Percentiles rank a stretch among this genome's conserved stretches.
phyloP scores from a whole-genome alignment of 1,139 yeast species.

The Yamadazyma membranifaciens region DNA sequence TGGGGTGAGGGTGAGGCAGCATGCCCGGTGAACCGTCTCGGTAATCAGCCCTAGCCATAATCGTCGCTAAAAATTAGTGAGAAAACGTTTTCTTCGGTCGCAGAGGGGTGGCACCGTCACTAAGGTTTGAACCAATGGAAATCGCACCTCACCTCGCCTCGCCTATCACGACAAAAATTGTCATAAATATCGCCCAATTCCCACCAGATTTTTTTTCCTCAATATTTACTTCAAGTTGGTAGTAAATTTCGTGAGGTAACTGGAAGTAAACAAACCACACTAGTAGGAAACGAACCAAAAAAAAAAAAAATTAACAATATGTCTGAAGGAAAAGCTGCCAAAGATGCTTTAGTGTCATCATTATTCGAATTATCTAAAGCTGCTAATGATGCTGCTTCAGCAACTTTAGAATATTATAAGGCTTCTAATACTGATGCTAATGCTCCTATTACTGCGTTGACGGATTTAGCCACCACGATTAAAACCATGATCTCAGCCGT shows the following conservation, averaged over 20 bases:
- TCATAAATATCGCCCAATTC: neutral
- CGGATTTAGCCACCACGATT: constrained; percentile 29
- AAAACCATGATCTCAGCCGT: constrained; percentile 18
- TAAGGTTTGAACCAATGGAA: too few species aligned
- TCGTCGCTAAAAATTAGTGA: too few species aligned
- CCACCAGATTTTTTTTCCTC: neutral
- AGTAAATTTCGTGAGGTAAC: neutral
- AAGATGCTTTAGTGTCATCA: constrained; percentile 66
- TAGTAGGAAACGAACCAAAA: too few species aligned
- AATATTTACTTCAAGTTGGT: neutral
- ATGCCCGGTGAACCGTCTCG: too few species aligned
- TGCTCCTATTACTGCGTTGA: constrained; percentile 26
- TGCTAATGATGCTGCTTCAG: constrained; percentile 76
- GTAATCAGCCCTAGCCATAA: too few species aligned
- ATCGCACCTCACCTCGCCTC: neutral
- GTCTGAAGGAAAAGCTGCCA: constrained; percentile 39
- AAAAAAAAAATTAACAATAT: constrained; percentile 12
- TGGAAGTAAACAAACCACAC: too few species aligned
- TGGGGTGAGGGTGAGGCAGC: too few species aligned
- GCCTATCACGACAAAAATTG: neutral
- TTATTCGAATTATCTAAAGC: constrained; percentile 78
- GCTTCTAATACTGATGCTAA: constrained; percentile 33
- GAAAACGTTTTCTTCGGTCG: too few species aligned
- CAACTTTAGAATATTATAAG: constrained; percentile 73
- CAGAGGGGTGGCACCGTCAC: too few species aligned